phyloP scores from a whole-genome alignment of 2,329 filamentous ascomycete species.

The Colletotrichum noveboracense region DNA sequence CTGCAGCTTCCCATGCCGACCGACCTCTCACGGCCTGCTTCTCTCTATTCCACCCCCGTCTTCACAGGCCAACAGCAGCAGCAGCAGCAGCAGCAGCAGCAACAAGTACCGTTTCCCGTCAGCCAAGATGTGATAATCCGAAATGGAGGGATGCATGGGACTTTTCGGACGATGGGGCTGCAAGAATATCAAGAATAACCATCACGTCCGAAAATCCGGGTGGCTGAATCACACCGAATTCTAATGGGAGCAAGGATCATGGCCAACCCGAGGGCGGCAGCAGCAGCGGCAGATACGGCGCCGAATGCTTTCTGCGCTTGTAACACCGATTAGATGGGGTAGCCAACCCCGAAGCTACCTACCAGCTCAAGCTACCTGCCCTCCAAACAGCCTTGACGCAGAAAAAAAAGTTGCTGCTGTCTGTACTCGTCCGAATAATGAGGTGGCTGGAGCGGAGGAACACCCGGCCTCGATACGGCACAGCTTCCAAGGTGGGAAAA shows the following conservation, averaged over 20 bases:
- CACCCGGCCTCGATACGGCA: neutral
- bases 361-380: neutral
- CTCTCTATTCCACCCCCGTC: neutral
- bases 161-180: neutral
- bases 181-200: neutral
- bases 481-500: neutral
- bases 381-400: neutral
- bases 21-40: neutral
- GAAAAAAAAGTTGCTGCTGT: neutral
- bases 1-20: neutral
- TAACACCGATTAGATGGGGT: neutral
- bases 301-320: neutral
- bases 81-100: neutral
- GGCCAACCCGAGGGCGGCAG: neutral
- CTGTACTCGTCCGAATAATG: conserved; percentile 7
- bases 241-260: neutral
- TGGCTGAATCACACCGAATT: neutral
- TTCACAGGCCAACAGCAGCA: neutral
- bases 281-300: neutral
- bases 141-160: neutral
- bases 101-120: neutral
- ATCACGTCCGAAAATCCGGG: neutral
- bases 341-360: neutral
- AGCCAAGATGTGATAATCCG: neutral
- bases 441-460: conserved; percentile 9